Evolutionary conservation across 805 yeast species (phyloP).

Genomic region (Starmerella bombi): DNA sequence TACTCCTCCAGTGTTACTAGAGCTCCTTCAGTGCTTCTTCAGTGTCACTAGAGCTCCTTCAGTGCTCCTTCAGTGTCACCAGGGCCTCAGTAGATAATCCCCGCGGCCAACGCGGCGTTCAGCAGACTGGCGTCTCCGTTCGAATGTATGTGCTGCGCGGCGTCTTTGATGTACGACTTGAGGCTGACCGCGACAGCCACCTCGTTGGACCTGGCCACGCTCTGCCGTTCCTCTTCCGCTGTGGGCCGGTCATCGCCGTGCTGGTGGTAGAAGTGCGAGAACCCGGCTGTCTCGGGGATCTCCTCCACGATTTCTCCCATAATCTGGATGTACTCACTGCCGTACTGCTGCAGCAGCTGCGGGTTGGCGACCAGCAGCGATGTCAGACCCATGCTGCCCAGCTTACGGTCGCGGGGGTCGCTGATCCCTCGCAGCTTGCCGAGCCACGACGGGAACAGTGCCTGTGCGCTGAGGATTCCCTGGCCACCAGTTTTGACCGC

Average conservation of each 20-base stretch:
- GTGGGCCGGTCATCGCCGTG: slow-evolving; percentile 17
- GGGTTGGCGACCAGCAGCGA: slow-evolving; percentile 10
- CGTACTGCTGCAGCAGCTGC: slow-evolving; percentile 2
- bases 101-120: background rate
- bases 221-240: slow-evolving; percentile 25
- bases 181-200: slow-evolving; percentile 44
- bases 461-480: slow-evolving; percentile 2
- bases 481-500: slow-evolving; percentile 7
- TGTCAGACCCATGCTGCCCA: slow-evolving; percentile 41
- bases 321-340: slow-evolving; percentile 27
- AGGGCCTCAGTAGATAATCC: background rate
- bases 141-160: slow-evolving; percentile 7
- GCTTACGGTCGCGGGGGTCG: slow-evolving; percentile 63
- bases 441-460: slow-evolving; percentile 22
- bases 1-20: too few species aligned
- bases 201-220: slow-evolving; percentile 31
- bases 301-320: slow-evolving; percentile 58
- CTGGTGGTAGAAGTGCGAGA: slow-evolving; percentile 24
- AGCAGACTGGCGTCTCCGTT: slow-evolving; percentile 1
- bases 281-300: slow-evolving; percentile 51
- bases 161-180: slow-evolving; percentile 32
- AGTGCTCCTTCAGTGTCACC: too few species aligned
- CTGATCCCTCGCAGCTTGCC: slow-evolving; percentile 39
- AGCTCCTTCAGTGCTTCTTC: too few species aligned
- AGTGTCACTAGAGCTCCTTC: too few species aligned